Conservation (phyloP, 2,329 filamentous ascomycete genomes). For the Cladosporium oxysporum region DNA sequence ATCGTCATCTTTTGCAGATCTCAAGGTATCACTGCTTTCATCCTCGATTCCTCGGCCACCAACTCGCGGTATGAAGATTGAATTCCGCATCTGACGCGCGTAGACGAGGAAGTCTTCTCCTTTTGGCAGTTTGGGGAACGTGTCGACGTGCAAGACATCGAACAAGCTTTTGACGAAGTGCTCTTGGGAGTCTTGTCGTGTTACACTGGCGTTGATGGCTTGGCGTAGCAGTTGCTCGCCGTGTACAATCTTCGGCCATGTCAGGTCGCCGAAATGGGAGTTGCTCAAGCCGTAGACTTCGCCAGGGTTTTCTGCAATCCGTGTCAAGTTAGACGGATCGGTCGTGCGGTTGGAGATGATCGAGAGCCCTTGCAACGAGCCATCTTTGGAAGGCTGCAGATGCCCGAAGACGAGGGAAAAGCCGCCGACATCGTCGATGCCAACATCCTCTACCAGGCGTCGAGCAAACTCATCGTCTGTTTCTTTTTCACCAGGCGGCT, state of each 20-base stretch:
- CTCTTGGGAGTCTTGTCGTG: slow-evolving; percentile 44
- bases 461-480: slow-evolving; percentile 55
- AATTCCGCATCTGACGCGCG: slow-evolving; percentile 57
- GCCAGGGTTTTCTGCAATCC: slow-evolving; percentile 50
- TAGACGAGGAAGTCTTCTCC: slow-evolving; percentile 58
- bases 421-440: slow-evolving; percentile 60
- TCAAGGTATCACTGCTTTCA: slow-evolving; percentile 44
- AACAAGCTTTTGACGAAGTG: slow-evolving; percentile 57
- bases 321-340: slow-evolving; percentile 51
- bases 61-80: slow-evolving; percentile 61
- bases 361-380: slow-evolving; percentile 45
- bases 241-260: slow-evolving; percentile 63
- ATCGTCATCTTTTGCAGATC: slow-evolving; percentile 35
- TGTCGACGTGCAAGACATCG: slow-evolving; percentile 55
- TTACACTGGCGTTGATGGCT: slow-evolving; percentile 50
- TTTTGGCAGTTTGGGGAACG: slow-evolving; percentile 52
- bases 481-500: slow-evolving; percentile 42
- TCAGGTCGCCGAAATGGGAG: slow-evolving; percentile 58
- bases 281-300: slow-evolving; percentile 64
- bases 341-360: slow-evolving; percentile 65
- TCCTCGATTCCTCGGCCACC: slow-evolving; percentile 49
- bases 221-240: slow-evolving; percentile 56
- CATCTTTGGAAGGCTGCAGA: slow-evolving; percentile 9
- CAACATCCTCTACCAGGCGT: slow-evolving; percentile 55
- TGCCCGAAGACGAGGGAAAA: slow-evolving; percentile 63